These are phyloP conservation scores for Apiosordaria backusii DNA, from an alignment of 495 filamentous ascomycete species.

Conservation along the genomic window DNA sequence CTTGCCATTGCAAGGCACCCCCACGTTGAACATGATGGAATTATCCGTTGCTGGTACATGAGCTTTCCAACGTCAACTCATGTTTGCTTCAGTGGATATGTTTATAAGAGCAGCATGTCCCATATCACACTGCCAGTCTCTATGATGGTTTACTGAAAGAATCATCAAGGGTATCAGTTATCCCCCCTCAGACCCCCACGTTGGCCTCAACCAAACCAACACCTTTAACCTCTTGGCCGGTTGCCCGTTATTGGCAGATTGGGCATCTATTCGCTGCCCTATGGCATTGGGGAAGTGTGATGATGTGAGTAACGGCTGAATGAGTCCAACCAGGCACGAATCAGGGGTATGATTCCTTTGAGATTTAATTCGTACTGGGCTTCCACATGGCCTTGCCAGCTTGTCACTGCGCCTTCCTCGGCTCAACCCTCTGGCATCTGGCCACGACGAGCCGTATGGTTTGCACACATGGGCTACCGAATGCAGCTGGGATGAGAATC, in stretches of 20 bases:
- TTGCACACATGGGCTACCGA: neutral
- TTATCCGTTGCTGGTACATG: neutral
- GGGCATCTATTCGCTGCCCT: neutral
- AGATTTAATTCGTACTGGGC: neutral
- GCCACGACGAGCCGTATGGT: neutral
- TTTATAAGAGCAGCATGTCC: neutral
- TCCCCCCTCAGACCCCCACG: neutral
- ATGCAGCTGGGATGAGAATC: neutral
- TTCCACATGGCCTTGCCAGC: neutral
- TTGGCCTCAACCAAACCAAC: neutral
- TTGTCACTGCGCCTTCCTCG: neutral
- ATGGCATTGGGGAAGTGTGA: neutral
- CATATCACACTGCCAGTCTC: neutral
- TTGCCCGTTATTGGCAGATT: neutral
- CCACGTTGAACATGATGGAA: neutral
- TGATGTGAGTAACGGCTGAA: neutral
- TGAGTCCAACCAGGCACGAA: neutral
- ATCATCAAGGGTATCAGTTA: neutral
- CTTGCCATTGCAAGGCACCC: neutral
- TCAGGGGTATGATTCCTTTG: neutral
- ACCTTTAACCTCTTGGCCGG: neutral
- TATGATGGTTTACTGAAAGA: neutral
- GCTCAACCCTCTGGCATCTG: neutral
- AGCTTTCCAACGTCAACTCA: neutral
- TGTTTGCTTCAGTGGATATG: neutral